Evolutionary conservation across 805 yeast genomes (phyloP), one percentile per base, ranked within the genome.

Genomic region (Ogataea chonburiensis): DNA sequence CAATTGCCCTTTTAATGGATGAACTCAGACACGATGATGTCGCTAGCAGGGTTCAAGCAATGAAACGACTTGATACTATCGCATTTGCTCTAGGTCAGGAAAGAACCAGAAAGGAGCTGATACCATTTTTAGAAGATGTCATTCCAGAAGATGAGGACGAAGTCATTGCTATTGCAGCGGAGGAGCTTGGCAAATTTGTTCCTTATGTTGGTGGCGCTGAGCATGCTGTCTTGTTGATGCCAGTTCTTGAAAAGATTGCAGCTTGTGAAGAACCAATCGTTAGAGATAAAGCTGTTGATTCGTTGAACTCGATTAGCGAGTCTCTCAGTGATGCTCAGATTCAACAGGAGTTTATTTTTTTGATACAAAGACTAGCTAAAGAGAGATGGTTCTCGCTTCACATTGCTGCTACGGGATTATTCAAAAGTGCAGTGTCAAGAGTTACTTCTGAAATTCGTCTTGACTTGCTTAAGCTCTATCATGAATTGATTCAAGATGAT

Each of bases 101-200:
- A 59, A 76, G 98, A 55, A 85, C 98, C 8, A 73, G 96, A 42
- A 73, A 74, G 30, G 98, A 93, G 60, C 72, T 93, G 56, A 70
- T 93, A 36, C 97, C 98, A 23, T 93, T 91, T 55, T 71, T 93
- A 44, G 86, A 81, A 49, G 89, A 83, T 43, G 93, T 83, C 17
- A 87, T 89, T 7, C 93, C 86, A 48, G 99, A 93, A 53, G 99
- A 94, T 60, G 99, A 93, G 64, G 99, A 93, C 63, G 99, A 93
- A 64, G 96, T 93, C 5, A 82, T 91, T 63, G 86, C 96, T 2
- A 91, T 88, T 14, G 73, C 94, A 45, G 97, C 97, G 3, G 86
- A 83, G 50, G 91, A 89, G 67, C 67, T 93, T 50, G 95, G 95
- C 31, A 75, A 77, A 39, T 91, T 93, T 60, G 79, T 88, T 22